Conservation (phyloP, 2,329 filamentous ascomycete genomes). For the Hypocrella siamensis region DNA sequence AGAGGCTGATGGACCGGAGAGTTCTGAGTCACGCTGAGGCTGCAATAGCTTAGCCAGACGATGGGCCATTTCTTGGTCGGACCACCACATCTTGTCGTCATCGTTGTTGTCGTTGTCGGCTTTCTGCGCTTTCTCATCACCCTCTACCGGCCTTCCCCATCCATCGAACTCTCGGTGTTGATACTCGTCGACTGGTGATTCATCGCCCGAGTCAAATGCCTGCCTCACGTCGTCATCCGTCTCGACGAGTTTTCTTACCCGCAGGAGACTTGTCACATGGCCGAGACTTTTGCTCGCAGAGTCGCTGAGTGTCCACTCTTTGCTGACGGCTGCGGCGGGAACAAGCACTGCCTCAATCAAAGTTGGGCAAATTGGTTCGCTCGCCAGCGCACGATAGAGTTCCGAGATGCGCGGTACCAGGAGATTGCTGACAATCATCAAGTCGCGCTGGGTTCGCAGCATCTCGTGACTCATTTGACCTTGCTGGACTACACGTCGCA, state of each 20-base stretch:
- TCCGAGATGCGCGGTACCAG: too few species aligned
- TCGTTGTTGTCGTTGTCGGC: conserved; percentile 1
- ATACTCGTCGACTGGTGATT: background rate
- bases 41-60: conserved; percentile 28
- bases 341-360: conserved; percentile 28
- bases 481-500: too few species aligned
- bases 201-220: too few species aligned
- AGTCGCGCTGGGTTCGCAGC: too few species aligned
- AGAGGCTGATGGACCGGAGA: too few species aligned
- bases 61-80: conserved; percentile 27
- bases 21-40: conserved; percentile 16
- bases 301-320: conserved; percentile 19
- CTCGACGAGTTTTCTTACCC: conserved; percentile 11
- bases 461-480: too few species aligned
- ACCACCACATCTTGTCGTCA: conserved; percentile 25
- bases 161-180: background rate
- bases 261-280: conserved; percentile 16
- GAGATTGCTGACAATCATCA: too few species aligned
- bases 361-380: too few species aligned
- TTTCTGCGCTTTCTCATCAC: conserved; percentile 11
- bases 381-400: too few species aligned
- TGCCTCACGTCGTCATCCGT: background rate
- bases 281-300: conserved; percentile 12
- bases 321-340: conserved; percentile 22
- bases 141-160: background rate